Conservation (phyloP, 164 flowering plant species). For the Vitis rotundifolia region DNA sequence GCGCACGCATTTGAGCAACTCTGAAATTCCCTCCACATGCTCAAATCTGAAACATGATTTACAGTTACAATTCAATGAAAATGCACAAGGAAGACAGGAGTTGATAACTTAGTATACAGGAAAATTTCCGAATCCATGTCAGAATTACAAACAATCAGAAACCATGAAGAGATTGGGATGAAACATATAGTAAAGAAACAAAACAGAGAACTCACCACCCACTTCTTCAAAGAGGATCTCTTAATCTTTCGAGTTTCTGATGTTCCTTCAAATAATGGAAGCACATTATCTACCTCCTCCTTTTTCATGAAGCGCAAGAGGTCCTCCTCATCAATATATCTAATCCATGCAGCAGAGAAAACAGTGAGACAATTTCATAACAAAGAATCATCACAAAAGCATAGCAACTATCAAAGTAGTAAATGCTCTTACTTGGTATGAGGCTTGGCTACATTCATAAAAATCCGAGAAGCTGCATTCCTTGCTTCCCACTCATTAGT, state of each 20-base stretch:
- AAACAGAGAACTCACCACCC: constrained; percentile 48
- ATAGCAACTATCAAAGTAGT: neutral
- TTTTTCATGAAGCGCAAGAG: constrained; percentile 44
- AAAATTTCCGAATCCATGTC: no score
- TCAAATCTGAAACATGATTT: no score
- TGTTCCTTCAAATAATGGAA: constrained; percentile 50
- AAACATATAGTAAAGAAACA: no score
- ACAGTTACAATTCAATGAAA: neutral
- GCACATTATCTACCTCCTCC: constrained; percentile 36
- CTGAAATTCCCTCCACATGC: no score
- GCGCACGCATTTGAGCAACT: no score
- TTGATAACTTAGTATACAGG: no score
- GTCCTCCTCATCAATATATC: constrained; percentile 54
- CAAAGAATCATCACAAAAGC: neutral
- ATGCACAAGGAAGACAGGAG: no score
- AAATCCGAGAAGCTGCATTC: constrained; percentile 45
- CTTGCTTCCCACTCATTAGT: constrained; percentile 52
- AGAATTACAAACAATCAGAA: neutral
- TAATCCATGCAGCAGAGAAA: constrained; percentile 18
- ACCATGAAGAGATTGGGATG: no score
- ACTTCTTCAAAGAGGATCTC: constrained; percentile 38
- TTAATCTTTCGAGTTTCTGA: constrained; percentile 43
- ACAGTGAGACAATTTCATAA: neutral
- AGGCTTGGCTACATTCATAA: constrained; percentile 51
- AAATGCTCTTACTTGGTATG: constrained; percentile 37